Percentiles rank a stretch among this genome's conserved stretches.
Conservation (phyloP, 2,329 filamentous ascomycete species). For the Aspergillus brunneoviolaceus region DNA sequence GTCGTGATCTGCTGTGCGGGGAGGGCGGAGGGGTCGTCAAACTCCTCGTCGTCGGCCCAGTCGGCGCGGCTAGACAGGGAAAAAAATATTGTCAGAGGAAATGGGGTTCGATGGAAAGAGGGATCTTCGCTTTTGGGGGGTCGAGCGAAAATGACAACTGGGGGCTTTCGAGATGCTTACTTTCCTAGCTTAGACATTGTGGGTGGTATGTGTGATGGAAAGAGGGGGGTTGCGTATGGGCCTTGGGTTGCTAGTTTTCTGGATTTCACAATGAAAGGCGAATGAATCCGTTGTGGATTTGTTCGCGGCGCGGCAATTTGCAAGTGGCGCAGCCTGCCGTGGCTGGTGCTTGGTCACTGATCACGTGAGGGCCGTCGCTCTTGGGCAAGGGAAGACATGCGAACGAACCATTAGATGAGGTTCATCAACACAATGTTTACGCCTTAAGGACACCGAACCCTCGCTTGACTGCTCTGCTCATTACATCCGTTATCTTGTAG, state of each 20-base stretch:
- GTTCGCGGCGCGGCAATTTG: conserved; percentile 30
- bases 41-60: conserved; percentile 90
- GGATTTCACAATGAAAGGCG: conserved; percentile 40
- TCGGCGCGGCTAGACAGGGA: conserved; percentile 59
- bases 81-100: conserved; percentile 6
- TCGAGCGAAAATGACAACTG: neutral
- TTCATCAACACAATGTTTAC: too few relatives aligned
- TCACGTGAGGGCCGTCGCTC: conserved; percentile 16
- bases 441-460: too few relatives aligned
- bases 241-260: conserved; percentile 37
- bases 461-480: too few relatives aligned
- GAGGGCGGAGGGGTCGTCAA: conserved; percentile 81
- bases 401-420: neutral
- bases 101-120: too few relatives aligned
- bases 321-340: conserved; percentile 35
- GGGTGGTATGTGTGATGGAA: conserved; percentile 24
- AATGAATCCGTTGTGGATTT: conserved; percentile 46
- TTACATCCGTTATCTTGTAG: too few relatives aligned
- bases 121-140: too few relatives aligned
- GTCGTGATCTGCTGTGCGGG: conserved; percentile 84
- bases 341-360: conserved; percentile 25
- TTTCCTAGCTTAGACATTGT: conserved; percentile 50
- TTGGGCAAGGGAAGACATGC: too few relatives aligned
- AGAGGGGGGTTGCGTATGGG: conserved; percentile 20
- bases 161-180: conserved; percentile 32